Conservation (phyloP, 2,329 filamentous ascomycete genomes). For the Colletotrichum abscissum region DNA sequence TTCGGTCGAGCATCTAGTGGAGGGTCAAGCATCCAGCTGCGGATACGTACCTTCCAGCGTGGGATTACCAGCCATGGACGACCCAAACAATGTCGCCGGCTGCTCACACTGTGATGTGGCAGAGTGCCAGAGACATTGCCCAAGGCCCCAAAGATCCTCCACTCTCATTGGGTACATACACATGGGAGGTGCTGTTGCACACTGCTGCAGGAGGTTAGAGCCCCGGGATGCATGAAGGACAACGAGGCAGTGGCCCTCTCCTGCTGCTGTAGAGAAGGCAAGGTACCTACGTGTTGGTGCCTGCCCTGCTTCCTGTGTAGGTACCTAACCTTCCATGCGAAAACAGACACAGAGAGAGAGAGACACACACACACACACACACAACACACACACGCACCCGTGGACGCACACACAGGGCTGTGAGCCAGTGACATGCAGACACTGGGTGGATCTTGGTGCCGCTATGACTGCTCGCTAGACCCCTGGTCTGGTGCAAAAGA, state of each 20-base stretch:
- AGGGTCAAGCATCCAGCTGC: too few relatives aligned
- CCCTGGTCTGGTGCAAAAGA: not conserved
- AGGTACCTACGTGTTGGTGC: not conserved
- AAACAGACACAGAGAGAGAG: not conserved
- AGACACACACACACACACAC: not conserved
- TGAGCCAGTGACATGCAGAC: conserved; percentile 20
- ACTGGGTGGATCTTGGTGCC: conserved; percentile 20
- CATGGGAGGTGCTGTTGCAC: not conserved
- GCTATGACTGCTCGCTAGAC: conserved; percentile 28
- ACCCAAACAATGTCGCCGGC: not conserved
- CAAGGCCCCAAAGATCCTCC: not conserved
- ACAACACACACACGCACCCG: not conserved
- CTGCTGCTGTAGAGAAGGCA: not conserved
- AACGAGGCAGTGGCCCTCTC: conserved; percentile 31
- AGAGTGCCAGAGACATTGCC: not conserved
- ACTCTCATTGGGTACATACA: conserved; percentile 18
- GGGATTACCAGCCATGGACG: conserved; percentile 3
- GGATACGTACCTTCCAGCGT: conserved; percentile 1
- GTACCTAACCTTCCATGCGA: too few relatives aligned
- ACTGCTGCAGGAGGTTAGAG: conserved; percentile 32
- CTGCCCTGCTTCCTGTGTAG: too few relatives aligned
- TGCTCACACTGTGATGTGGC: not conserved
- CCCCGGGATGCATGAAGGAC: conserved; percentile 29
- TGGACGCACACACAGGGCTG: conserved; percentile 3
- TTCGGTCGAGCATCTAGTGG: not conserved